Evolutionary conservation across 306 rosid genomes (phyloP).

Genomic region (Acacia confusa): DNA sequence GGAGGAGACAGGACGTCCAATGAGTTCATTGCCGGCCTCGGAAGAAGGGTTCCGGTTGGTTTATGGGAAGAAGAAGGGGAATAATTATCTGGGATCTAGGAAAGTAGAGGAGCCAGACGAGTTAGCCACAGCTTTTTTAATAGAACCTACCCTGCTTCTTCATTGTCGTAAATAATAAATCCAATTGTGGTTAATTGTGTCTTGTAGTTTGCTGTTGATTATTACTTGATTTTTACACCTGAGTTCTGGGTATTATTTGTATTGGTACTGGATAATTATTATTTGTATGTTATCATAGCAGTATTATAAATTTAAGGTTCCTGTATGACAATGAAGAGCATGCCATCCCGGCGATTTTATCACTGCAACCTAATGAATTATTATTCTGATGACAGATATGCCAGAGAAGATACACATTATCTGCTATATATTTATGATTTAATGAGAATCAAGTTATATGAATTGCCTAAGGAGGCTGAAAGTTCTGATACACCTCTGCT

Average conservation of each 20-base stretch:
- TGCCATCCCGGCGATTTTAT: constrained; percentile 17
- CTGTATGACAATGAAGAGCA: constrained; percentile 26
- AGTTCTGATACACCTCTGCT: constrained; percentile 58
- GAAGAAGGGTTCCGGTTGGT: constrained; percentile 67
- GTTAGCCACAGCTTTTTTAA: neutral
- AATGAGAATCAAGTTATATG: constrained; percentile 63
- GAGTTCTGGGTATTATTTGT: constrained; percentile 2
- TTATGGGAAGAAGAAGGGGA: constrained; percentile 44
- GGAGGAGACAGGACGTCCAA: constrained; percentile 38
- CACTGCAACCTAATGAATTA: constrained; percentile 37
- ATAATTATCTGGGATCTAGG: constrained; percentile 10
- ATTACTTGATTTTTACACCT: neutral
- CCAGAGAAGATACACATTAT: constrained; percentile 97
- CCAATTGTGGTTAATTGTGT: neutral
- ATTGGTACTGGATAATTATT: neutral
- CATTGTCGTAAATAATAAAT: constrained; percentile 1
- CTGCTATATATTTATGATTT: constrained; percentile 79
- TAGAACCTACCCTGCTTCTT: neutral
- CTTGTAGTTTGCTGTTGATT: neutral
- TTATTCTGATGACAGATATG: constrained; percentile 70
- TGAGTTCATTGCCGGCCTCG: constrained; percentile 19
- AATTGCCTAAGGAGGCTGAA: constrained; percentile 66
- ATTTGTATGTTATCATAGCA: neutral
- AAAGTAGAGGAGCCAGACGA: constrained; percentile 24
- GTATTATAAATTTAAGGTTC: neutral